Evolutionary conservation across 2,329 filamentous ascomycete species (phyloP), one percentile per base, ranked within the genome.

Genomic region (Thelonectria olida): DNA sequence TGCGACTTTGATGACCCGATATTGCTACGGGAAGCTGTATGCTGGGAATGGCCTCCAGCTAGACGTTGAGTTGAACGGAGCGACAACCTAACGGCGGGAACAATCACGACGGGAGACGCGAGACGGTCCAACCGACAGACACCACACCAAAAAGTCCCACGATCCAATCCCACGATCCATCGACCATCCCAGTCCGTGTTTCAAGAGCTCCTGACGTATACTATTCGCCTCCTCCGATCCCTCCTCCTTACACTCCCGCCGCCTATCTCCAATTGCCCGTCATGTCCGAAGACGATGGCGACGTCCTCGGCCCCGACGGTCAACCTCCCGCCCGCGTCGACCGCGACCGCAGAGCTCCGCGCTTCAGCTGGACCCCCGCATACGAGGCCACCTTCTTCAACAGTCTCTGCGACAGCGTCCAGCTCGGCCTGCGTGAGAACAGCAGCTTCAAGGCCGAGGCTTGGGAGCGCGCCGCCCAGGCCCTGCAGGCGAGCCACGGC

Each of bases 381-480:
- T 88, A 83, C 77, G 85, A 88, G 74, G 80, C 81, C 54, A 88
- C 85, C 58, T 88, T 88, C 74, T 88, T 88, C 75, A 79, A 81
- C 55, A 88, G 85, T 50, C 80, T 88, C 5, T 86, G 84, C 76
- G 83, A 88, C 66, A 86, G 84, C 34, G 85, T 88, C 66, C 79
- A 82, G 69, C 77, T 86, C 44, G 85, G 85, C 62, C 79, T 85
- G 58, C 80, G 82, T 65, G 84, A 86, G 67, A 84, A 84, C 66
- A 84, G 84, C 74, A 87, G 83, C 77, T 88, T 88, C 79, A 88
- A 88, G 74, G 79, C 82, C 17, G 85, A 87, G 69, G 85, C 85
- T 2, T 88, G 85, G 85, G 84, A 87, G 58, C 83, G 84, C 65
- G 85, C 85, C 45, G 81, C 82, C 56, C 76, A 80, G 47, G 84